Evolutionary conservation across 1,284 basidiomycete genomes (phyloP).

Genomic region (Ustilago tritici): DNA sequence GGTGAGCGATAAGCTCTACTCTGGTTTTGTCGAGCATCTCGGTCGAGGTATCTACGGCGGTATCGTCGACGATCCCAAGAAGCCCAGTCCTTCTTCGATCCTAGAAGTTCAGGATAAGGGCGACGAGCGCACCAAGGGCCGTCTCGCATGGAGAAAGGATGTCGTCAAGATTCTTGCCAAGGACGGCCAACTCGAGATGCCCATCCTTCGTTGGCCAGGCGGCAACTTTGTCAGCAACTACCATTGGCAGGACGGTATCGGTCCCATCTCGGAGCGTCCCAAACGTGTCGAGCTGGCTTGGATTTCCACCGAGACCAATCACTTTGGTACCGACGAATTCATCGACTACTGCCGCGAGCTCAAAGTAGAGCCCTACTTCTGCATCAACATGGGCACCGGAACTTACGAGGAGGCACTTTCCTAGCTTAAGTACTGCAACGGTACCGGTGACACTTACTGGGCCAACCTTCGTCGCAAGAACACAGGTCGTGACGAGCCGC

Average conservation of each 20-base stretch:
- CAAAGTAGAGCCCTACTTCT: slow-evolving; percentile 75
- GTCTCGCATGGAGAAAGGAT: slow-evolving; percentile 74
- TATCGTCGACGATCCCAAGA: slow-evolving; percentile 73
- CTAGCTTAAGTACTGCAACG: slow-evolving; percentile 79
- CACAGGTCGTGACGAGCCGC: slow-evolving; percentile 76
- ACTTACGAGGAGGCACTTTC: slow-evolving; percentile 76
- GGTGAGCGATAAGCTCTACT: slow-evolving; percentile 51
- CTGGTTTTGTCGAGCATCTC: slow-evolving; percentile 59
- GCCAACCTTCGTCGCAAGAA: slow-evolving; percentile 75
- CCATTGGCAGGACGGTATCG: slow-evolving; percentile 78
- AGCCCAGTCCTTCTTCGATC: slow-evolving; percentile 67
- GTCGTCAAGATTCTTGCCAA: slow-evolving; percentile 73
- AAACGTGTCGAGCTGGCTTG: slow-evolving; percentile 77
- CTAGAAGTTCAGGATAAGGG: slow-evolving; percentile 60
- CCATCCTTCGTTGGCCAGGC: slow-evolving; percentile 76
- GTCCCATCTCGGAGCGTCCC: slow-evolving; percentile 74
- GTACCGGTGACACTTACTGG: slow-evolving; percentile 73
- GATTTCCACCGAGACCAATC: slow-evolving; percentile 76
- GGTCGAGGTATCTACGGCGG: slow-evolving; percentile 77
- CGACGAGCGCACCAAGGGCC: slow-evolving; percentile 58
- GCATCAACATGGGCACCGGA: slow-evolving; percentile 78
- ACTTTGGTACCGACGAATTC: slow-evolving; percentile 76
- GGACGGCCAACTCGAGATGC: slow-evolving; percentile 73
- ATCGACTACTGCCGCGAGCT: slow-evolving; percentile 72
- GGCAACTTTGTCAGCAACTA: slow-evolving; percentile 75